Evolutionary conservation across 169 alveolate genomes (phyloP).

Genomic region (Toxoplasma gondii): DNA sequence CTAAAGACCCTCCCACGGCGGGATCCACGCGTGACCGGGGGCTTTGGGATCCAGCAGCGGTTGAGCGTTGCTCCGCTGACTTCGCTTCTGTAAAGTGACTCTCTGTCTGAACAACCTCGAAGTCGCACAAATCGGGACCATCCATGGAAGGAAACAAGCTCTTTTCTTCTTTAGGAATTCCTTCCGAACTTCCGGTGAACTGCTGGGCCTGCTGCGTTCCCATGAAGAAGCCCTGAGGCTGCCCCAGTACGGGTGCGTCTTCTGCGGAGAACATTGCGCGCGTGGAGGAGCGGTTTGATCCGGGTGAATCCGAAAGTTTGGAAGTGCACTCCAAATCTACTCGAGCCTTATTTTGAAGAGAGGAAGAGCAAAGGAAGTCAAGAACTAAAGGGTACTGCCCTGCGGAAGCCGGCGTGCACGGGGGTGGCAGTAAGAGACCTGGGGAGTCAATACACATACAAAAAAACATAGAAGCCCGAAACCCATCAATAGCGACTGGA

Average conservation of each 20-base stretch:
- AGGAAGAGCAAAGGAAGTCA: too few species aligned
- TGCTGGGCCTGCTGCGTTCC: neutral
- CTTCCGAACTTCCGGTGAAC: neutral
- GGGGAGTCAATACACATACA: too few species aligned
- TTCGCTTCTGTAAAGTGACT: neutral
- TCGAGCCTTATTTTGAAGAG: too few species aligned
- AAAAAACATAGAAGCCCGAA: too few species aligned
- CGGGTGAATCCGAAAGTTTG: too few species aligned
- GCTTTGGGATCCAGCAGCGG: neutral
- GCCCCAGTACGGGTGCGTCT: neutral
- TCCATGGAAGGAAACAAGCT: neutral
- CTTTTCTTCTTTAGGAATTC: neutral
- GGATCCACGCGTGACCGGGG: slow-evolving; percentile 15
- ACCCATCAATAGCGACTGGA: too few species aligned
- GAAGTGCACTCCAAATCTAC: too few species aligned
- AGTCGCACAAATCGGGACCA: neutral
- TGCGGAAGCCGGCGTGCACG: too few species aligned
- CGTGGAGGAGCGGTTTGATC: neutral
- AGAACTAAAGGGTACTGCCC: too few species aligned
- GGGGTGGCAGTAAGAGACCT: too few species aligned
- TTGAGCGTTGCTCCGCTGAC: neutral
- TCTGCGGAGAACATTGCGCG: neutral
- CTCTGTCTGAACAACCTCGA: neutral
- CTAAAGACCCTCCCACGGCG: neutral
- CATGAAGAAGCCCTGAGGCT: neutral